phyloP scores from a whole-genome alignment of 2,329 filamentous ascomycete genomes.

The Simplicillium aogashimaense region DNA sequence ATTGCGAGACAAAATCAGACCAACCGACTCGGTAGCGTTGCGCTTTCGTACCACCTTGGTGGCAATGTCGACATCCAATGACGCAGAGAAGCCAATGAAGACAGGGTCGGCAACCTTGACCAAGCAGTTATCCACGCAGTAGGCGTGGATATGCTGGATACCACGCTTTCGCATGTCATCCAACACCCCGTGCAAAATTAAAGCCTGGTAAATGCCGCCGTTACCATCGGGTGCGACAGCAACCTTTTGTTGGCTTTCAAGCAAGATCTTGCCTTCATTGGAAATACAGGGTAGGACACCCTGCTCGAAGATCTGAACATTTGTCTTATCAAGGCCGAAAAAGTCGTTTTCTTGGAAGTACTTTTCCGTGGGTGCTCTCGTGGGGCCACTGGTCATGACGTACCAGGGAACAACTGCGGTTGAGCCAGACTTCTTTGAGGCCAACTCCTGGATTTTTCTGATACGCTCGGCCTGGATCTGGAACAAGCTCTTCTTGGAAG shows the following conservation, averaged over 20 bases:
- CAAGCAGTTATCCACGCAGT: conserved; percentile 99
- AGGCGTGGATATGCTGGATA: conserved; percentile 90
- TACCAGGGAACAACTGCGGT: conserved; percentile 83
- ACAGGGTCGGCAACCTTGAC: conserved; percentile 95
- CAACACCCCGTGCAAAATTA: conserved; percentile 70
- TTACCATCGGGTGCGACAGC: conserved; percentile 96
- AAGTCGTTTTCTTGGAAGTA: conserved; percentile 87
- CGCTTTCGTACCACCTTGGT: conserved; percentile 99
- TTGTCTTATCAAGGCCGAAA: conserved; percentile 78
- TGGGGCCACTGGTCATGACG: conserved; percentile 98
- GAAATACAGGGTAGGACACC: conserved; percentile 94
- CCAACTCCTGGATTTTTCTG: conserved; percentile 71
- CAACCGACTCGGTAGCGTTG: conserved; percentile 89
- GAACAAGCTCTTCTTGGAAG: conserved; percentile 89
- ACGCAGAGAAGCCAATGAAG: conserved; percentile 88
- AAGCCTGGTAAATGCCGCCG: conserved; percentile 89
- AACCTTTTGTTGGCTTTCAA: conserved; percentile 83
- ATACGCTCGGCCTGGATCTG: conserved; percentile 97
- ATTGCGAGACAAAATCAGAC: conserved; percentile 89
- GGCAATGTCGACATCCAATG: conserved; percentile 84
- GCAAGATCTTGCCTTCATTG: conserved; percentile 92
- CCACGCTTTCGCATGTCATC: conserved; percentile 82
- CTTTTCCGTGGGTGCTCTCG: conserved; percentile 78
- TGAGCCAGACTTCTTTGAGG: conserved; percentile 54
- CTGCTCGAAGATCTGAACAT: conserved; percentile 92